Conservation (phyloP, 257 asterid species). For the Datura wrightii region DNA sequence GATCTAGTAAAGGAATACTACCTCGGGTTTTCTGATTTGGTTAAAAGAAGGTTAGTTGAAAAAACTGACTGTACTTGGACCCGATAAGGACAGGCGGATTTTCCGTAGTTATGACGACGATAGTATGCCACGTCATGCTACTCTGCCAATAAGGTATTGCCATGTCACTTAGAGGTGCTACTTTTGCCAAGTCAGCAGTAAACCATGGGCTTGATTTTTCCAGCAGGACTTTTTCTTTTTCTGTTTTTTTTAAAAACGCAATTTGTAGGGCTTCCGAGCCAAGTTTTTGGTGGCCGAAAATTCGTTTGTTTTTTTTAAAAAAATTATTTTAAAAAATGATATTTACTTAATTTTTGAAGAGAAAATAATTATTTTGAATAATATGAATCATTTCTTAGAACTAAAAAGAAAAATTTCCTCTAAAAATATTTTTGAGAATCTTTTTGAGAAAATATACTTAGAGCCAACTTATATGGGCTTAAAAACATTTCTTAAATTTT, state of each 20-base stretch:
- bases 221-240: not conserved
- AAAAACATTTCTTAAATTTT: too few species aligned
- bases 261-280: not conserved
- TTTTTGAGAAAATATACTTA: too few species aligned
- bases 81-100: constrained; percentile 25
- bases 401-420: too few species aligned
- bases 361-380: too few species aligned
- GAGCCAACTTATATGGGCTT: too few species aligned
- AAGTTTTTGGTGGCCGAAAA: too few species aligned
- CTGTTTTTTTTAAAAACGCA: not conserved
- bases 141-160: not conserved
- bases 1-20: not conserved
- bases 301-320: too few species aligned
- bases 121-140: not conserved
- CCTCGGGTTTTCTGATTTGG: not conserved
- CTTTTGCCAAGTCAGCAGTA: constrained; percentile 17
- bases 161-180: not conserved
- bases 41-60: constrained; percentile 22
- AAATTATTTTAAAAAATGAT: too few species aligned
- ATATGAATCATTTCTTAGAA: too few species aligned
- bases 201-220: not conserved
- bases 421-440: too few species aligned
- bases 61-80: constrained; percentile 29
- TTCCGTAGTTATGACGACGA: not conserved
- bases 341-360: too few species aligned